These are phyloP conservation scores for Acacia crassicarpa DNA, from an alignment of 306 rosid genomes.

Conservation along the genomic window DNA sequence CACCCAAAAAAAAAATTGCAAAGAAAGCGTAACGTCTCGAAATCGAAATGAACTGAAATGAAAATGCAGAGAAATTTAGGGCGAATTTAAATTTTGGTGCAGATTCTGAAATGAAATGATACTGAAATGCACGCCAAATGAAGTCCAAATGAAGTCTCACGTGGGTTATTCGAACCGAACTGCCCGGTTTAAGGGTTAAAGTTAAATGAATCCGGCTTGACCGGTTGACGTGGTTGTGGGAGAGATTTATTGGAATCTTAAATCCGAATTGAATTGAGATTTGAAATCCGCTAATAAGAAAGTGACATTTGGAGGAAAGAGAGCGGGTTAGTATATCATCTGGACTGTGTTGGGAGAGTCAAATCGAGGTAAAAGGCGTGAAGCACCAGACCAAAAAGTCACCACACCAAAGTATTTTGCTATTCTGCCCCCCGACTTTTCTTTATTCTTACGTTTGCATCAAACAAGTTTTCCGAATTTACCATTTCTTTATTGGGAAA, in stretches of 20 bases:
- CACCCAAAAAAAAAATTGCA: neutral
- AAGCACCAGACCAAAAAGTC: constrained; percentile 15
- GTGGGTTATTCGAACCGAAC: constrained; percentile 35
- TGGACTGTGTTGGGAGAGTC: constrained; percentile 13
- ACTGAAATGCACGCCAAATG: constrained; percentile 74
- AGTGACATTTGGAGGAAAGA: neutral
- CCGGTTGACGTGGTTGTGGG: constrained; percentile 31
- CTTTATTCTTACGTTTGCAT: neutral
- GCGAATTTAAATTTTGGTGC: constrained; percentile 48
- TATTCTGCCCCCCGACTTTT: neutral
- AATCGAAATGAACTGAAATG: constrained; percentile 45
- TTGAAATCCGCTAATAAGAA: constrained; percentile 34
- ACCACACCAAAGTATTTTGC: neutral
- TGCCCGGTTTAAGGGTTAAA: constrained; percentile 19
- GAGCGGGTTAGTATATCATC: neutral
- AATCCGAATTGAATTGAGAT: constrained; percentile 25
- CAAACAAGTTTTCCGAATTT: neutral
- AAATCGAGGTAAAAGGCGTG: constrained; percentile 21
- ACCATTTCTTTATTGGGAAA: too few species aligned
- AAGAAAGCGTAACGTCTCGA: constrained; percentile 44
- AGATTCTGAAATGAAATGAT: constrained; percentile 39
- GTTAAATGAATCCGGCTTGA: neutral
- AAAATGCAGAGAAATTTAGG: constrained; percentile 42
- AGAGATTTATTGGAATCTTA: constrained; percentile 30
- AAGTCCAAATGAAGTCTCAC: constrained; percentile 52